Conservation (phyloP, 306 rosid species). For the Abrus precatorius region DNA sequence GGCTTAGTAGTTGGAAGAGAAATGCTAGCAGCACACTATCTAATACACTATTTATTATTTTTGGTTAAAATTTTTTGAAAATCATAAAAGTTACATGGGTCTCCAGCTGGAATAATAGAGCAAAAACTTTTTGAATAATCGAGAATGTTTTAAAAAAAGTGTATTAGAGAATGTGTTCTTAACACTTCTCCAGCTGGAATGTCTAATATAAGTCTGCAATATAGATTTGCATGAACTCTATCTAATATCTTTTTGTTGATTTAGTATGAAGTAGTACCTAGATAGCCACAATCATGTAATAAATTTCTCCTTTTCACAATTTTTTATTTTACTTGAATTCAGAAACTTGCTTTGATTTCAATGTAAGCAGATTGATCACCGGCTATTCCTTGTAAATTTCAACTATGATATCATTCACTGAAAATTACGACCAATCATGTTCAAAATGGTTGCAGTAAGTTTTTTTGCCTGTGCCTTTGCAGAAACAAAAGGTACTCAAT, state of each 20-base stretch:
- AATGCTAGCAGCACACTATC: too few relatives aligned
- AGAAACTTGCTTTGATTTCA: conserved; percentile 13
- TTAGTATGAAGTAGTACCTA: conserved; percentile 11
- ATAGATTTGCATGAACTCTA: conserved; percentile 10
- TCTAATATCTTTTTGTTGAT: conserved; percentile 26
- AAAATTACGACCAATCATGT: conserved; percentile 15
- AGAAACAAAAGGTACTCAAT: conserved; percentile 86
- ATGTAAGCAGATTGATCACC: conserved; percentile 2
- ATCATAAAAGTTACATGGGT: too few relatives aligned
- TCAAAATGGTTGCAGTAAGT: conserved; percentile 22
- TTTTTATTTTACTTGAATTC: conserved; percentile 2
- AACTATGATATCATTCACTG: conserved; percentile 27
- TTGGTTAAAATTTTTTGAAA: too few relatives aligned
- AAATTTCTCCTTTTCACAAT: conserved; percentile 16
- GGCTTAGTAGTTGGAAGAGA: conserved; percentile 16
- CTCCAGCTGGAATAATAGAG: too few relatives aligned
- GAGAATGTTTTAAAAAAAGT: too few relatives aligned
- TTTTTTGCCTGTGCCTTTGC: conserved; percentile 57
- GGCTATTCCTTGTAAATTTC: conserved; percentile 16
- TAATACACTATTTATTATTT: too few relatives aligned
- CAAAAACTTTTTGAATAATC: too few relatives aligned
- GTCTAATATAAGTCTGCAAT: conserved; percentile 35
- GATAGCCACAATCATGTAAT: conserved; percentile 10
- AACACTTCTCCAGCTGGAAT: neutral
- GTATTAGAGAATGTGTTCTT: too few relatives aligned